Base-by-base conservation (phyloP, 164 flowering plant genomes). In the Chloranthus sessilifolius region DNA sequence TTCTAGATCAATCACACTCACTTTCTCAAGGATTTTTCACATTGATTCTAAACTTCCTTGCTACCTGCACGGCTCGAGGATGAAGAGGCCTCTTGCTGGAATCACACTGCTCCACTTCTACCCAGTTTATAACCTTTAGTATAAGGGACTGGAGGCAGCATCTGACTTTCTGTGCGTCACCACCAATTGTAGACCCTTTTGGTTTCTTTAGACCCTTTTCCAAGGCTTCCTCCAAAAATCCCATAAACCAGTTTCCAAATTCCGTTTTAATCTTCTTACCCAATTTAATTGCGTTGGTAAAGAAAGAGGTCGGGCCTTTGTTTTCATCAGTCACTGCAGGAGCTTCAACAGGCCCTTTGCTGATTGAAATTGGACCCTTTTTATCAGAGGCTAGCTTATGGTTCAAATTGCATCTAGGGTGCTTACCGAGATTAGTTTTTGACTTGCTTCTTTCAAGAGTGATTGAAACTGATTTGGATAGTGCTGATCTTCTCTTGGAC, bases 171-270 rank as follows among this genome's bases (percentile, higher is more conserved):
- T 81, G 83, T 50, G 56, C 36, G 19, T 29, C 66, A 54, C 75
- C 87, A 14, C 53, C 63, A 36, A 66, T 74, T 2, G 57, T 56
- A 1, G 70, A 49, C 22, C 82, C 79, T 58, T 63, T 76, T 0
- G 63, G 17, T 61, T 79, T 85, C 78, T 76, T 83, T 72, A 77
- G 37, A 20, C 88, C 96, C n/a, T 50, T 74, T 48, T 88, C 95
- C 49, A 92, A 21, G 4, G 88, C 70, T 52, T 76, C 82, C 66
- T 88, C 97, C 21, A 92, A 16, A 50, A 92, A 92, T 10, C 77
- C 87, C 97, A 92, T 86, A 26, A 92, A 92, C 99, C 99, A 92
- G 42, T 74, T 78, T 26, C 91, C 95, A 20, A 95, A 81, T 64
- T 88, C 99, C 2, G 56, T 56, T 33, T 84, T 86, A 8, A 92